Evolutionary conservation across 2,329 filamentous ascomycete genomes (phyloP).

Genomic region (Ophiostoma sp.): DNA sequence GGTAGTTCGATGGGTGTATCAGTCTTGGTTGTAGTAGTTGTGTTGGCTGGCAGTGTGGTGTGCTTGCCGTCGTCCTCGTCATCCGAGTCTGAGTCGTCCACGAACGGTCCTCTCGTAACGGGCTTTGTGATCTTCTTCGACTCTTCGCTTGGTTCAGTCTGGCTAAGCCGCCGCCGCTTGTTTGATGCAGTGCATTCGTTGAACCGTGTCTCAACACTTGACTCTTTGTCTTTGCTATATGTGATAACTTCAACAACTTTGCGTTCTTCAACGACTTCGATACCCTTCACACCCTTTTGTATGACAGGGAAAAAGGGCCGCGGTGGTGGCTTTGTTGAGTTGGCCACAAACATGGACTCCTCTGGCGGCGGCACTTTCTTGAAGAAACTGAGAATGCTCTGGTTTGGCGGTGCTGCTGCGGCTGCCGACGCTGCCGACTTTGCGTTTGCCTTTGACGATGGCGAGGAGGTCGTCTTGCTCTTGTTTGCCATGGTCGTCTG

Average conservation of each 20-base stretch:
- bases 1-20: neutral
- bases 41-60: too few relatives aligned
- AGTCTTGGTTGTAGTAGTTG: neutral
- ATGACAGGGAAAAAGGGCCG: neutral
- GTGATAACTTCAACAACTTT: too few relatives aligned
- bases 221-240: neutral
- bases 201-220: neutral
- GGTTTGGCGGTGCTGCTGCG: constrained; percentile 38
- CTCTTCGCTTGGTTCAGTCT: constrained; percentile 20
- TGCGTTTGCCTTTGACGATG: neutral
- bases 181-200: constrained; percentile 16
- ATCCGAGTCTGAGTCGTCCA: constrained; percentile 45
- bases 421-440: constrained; percentile 22
- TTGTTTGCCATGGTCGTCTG: constrained; percentile 18
- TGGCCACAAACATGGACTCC: constrained; percentile 49
- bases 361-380: constrained; percentile 60
- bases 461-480: constrained; percentile 19
- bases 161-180: constrained; percentile 18
- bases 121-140: constrained; percentile 39
- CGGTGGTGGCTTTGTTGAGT: neutral
- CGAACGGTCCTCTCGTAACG: constrained; percentile 51
- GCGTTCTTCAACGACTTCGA: too few relatives aligned
- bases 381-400: constrained; percentile 69
- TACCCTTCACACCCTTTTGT: neutral
- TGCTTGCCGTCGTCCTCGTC: neutral